Evolutionary conservation across 495 filamentous ascomycete species (phyloP).

Genomic region (Hapsidospora chrysogenum): DNA sequence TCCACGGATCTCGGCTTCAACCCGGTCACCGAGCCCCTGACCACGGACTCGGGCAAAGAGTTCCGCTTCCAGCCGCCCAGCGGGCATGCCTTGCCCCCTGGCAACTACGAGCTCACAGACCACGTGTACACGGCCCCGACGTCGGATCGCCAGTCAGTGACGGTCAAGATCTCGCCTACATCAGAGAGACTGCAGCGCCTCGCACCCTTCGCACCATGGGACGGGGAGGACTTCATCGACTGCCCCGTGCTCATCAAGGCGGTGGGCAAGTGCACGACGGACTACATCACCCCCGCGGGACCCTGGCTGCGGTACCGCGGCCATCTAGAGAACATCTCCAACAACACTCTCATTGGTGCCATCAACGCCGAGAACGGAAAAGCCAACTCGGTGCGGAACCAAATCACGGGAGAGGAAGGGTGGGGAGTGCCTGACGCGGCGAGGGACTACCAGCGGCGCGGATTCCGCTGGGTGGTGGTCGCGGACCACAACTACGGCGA

Average conservation of each 20-base stretch:
- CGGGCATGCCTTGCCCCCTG: constrained; percentile 56
- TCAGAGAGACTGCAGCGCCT: constrained; percentile 83
- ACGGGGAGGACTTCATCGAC: constrained; percentile 47
- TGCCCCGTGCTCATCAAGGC: constrained; percentile 83
- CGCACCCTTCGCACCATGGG: constrained; percentile 82
- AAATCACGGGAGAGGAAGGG: constrained; percentile 40
- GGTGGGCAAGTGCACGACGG: constrained; percentile 91
- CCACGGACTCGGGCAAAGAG: constrained; percentile 54
- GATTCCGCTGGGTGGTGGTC: constrained; percentile 71
- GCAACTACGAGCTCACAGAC: constrained; percentile 68
- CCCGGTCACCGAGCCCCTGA: constrained; percentile 72
- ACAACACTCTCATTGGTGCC: constrained; percentile 89
- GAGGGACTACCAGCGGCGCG: constrained; percentile 54
- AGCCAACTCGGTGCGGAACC: constrained; percentile 75
- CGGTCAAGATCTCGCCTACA: constrained; percentile 63
- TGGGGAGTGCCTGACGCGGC: constrained; percentile 89
- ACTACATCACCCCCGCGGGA: constrained; percentile 92
- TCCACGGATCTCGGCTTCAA: constrained; percentile 89
- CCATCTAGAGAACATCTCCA: constrained; percentile 88
- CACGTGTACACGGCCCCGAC: constrained; percentile 55
- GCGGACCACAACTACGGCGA: constrained; percentile 98
- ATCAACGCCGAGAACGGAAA: constrained; percentile 81
- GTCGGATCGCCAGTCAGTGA: constrained; percentile 45
- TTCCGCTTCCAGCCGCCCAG: constrained; percentile 77
- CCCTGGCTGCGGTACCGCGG: constrained; percentile 99